Conservation (phyloP, 768 basidiomycete genomes). For the Pisolithus microcarpus region DNA sequence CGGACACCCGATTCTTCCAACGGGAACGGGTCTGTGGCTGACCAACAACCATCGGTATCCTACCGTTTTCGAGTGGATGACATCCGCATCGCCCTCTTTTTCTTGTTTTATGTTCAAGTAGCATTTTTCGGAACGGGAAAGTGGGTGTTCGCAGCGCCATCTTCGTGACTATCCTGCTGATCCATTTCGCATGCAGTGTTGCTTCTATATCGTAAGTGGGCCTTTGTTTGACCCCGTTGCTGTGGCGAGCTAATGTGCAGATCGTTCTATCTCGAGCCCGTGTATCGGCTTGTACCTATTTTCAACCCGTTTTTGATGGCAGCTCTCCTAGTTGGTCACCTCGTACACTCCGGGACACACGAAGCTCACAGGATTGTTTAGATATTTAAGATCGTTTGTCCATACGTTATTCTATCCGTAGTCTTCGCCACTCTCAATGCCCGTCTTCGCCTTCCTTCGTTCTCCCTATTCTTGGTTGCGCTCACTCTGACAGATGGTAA, state of each 20-base stretch:
- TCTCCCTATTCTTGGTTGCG: constrained; percentile 74
- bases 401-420: constrained; percentile 71
- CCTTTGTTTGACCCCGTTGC: background rate
- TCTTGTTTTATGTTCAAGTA: constrained; percentile 81
- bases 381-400: constrained; percentile 78
- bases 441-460: constrained; percentile 61
- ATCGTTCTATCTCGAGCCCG: constrained; percentile 83
- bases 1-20: constrained; percentile 1
- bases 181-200: constrained; percentile 37
- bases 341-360: background rate
- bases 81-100: constrained; percentile 69
- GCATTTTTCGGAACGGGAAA: constrained; percentile 85
- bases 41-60: constrained; percentile 2
- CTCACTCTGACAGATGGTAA: constrained; percentile 65
- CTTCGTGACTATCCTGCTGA: background rate
- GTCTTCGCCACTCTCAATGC: constrained; percentile 64
- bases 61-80: constrained; percentile 55
- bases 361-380: constrained; percentile 20
- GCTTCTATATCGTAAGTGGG: constrained; percentile 72
- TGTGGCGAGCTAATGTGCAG: constrained; percentile 23
- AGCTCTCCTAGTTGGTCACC: constrained; percentile 47
- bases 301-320: constrained; percentile 86
- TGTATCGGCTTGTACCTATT: constrained; percentile 78
- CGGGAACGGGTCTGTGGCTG: constrained; percentile 1
- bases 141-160: constrained; percentile 34